Conservation (phyloP, 106 monocot species). For the Allium cepa region DNA sequence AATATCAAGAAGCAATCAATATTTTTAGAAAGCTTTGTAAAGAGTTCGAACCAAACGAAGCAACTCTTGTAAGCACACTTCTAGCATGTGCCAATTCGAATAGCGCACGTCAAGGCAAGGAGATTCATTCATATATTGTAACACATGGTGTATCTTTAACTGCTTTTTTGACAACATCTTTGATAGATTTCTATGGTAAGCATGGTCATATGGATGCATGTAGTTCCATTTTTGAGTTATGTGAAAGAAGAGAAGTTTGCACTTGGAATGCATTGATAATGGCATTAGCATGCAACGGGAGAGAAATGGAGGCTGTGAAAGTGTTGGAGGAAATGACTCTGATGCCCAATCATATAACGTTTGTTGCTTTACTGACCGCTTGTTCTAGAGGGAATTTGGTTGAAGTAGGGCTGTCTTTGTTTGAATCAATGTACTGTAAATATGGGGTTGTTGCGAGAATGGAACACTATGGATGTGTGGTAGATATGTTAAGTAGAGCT, state of each 20-base stretch:
- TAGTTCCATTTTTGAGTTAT: constrained; percentile 8
- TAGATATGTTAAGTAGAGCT: constrained; percentile 33
- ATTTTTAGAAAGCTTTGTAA: constrained; percentile 21
- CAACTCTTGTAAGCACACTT: constrained; percentile 43
- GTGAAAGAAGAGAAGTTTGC: constrained; percentile 23
- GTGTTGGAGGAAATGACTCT: constrained; percentile 20
- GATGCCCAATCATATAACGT: constrained; percentile 36
- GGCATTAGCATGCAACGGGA: constrained; percentile 41
- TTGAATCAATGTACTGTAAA: constrained; percentile 21
- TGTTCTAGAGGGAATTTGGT: constrained; percentile 35
- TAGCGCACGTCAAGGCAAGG: constrained; percentile 14
- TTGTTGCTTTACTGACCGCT: constrained; percentile 38
- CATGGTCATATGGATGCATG: constrained; percentile 25
- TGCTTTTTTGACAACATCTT: constrained; percentile 36
- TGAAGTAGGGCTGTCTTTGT: constrained; percentile 25
- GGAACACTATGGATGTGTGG: constrained; percentile 60
- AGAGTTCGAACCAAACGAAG: constrained; percentile 25
- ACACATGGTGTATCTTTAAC: constrained; percentile 17
- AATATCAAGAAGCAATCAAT: constrained; percentile 15
- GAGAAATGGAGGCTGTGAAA: constrained; percentile 26
- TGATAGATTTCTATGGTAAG: constrained; percentile 69
- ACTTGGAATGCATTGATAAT: constrained; percentile 61
- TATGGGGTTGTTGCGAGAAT: constrained; percentile 21
- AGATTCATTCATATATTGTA: constrained; percentile 35
- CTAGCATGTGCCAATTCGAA: constrained; percentile 40